A percentile compares a stretch with the other conserved stretches of the same genome.
These are phyloP conservation scores for Mrakia blollopis DNA, from an alignment of 768 basidiomycete genomes.

Conservation along the genomic window DNA sequence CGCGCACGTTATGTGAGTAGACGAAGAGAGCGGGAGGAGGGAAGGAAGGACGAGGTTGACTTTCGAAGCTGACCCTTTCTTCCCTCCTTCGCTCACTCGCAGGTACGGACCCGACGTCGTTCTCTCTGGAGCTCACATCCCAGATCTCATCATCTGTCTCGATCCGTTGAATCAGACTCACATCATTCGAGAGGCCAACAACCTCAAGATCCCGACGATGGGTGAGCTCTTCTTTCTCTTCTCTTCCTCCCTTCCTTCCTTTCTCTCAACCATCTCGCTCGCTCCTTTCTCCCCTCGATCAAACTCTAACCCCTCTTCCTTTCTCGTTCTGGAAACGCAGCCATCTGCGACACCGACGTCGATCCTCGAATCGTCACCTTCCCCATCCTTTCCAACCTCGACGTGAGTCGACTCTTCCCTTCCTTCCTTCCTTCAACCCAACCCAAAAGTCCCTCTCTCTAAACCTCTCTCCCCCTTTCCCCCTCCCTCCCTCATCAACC, in stretches of 20 bases:
- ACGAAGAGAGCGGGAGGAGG: background rate
- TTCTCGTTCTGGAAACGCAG: background rate
- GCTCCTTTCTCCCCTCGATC: background rate
- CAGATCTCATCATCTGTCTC: conserved; percentile 85
- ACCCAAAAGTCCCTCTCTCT: background rate
- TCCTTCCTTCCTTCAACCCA: conserved; percentile 4
- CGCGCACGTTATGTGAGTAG: conserved; percentile 44
- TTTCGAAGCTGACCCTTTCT: background rate
- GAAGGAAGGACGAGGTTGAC: background rate
- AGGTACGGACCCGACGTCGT: conserved; percentile 44
- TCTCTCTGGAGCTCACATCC: conserved; percentile 47
- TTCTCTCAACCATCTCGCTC: background rate
- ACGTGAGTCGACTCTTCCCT: conserved; percentile 46
- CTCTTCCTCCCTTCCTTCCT: background rate
- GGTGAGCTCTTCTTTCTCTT: conserved; percentile 46
- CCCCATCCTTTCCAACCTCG: conserved; percentile 97
- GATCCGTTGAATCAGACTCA: conserved; percentile 75
- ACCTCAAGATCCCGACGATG: conserved; percentile 84
- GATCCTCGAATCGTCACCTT: conserved; percentile 97
- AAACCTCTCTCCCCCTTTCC: conserved; percentile 6
- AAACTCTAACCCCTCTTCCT: background rate
- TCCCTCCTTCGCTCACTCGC: background rate
- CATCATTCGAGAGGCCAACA: conserved; percentile 85
- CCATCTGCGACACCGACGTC: conserved; percentile 84
- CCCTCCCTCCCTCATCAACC: background rate